Evolutionary conservation across 2,329 filamentous ascomycete species (phyloP).

Genomic region (Biscogniauxia marginata): DNA sequence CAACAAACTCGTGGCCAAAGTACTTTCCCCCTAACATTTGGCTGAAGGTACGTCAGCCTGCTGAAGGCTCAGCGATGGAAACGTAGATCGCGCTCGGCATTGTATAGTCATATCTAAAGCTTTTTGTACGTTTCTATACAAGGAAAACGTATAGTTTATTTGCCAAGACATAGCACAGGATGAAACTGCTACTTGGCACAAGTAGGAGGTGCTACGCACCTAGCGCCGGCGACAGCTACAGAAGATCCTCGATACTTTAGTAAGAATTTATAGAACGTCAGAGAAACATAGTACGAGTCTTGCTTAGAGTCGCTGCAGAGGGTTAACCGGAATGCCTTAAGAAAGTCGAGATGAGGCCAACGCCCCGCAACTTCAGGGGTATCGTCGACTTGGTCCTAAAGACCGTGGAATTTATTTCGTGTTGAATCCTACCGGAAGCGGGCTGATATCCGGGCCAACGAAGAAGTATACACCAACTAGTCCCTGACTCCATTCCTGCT

Average conservation of each 20-base stretch:
- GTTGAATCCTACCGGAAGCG: not conserved
- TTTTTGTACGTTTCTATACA: not conserved
- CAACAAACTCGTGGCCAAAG: not conserved
- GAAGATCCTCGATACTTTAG: not conserved
- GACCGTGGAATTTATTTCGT: not conserved
- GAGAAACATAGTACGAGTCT: not conserved
- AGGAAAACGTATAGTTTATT: not conserved
- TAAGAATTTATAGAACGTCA: not conserved
- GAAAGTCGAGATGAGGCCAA: not conserved
- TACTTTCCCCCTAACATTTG: not conserved
- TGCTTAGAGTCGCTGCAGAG: not conserved
- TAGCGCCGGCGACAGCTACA: not conserved
- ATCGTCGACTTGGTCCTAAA: not conserved
- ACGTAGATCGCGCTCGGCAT: not conserved
- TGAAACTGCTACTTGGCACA: not conserved
- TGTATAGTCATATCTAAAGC: not conserved
- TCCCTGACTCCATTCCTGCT: not conserved
- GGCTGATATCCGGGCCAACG: not conserved
- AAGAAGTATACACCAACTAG: not conserved
- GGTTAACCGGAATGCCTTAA: not conserved
- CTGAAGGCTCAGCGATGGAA: not conserved
- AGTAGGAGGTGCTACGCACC: not conserved
- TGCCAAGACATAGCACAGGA: not conserved
- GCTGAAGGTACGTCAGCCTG: not conserved
- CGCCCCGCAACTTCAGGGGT: not conserved